Percentiles rank a stretch among this genome's conserved stretches.
These are phyloP conservation scores for Larix sibirica DNA, from an alignment of 83 land plant species.

Conservation along the genomic window DNA sequence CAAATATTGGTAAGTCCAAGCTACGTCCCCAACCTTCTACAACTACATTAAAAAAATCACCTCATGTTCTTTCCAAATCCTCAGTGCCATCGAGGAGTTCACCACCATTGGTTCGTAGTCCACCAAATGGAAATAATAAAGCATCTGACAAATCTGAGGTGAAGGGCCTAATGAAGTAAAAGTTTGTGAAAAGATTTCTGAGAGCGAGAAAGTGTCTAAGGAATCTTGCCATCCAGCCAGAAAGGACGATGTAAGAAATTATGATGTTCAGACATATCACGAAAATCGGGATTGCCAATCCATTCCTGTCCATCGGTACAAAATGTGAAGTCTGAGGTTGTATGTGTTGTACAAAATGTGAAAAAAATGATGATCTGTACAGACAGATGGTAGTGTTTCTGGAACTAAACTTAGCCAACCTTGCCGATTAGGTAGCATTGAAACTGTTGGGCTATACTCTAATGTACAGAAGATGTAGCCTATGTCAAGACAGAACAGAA, in stretches of 20 bases:
- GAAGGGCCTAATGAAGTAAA: neutral
- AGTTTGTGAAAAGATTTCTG: neutral
- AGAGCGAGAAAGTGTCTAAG: neutral
- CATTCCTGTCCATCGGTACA: neutral
- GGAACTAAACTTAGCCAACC: neutral
- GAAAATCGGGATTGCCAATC: neutral
- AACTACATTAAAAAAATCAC: conserved; percentile 25
- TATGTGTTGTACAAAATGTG: neutral
- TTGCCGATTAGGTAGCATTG: neutral
- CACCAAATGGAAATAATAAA: neutral
- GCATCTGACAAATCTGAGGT: neutral
- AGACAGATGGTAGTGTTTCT: neutral
- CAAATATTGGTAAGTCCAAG: conserved; percentile 25
- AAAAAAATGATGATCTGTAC: conserved; percentile 5
- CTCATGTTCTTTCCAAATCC: conserved; percentile 18
- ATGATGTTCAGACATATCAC: neutral
- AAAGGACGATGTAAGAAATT: conserved; percentile 6
- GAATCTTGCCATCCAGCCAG: neutral
- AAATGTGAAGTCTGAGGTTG: neutral
- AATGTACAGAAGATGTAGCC: conserved; percentile 1
- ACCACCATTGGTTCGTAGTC: neutral
- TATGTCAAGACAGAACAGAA: neutral
- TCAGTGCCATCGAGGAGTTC: conserved; percentile 6
- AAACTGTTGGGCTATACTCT: neutral
- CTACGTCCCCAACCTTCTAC: conserved; percentile 31